Conservation (phyloP, 2,329 filamentous ascomycete species). For the Sporothrix brasiliensis region DNA sequence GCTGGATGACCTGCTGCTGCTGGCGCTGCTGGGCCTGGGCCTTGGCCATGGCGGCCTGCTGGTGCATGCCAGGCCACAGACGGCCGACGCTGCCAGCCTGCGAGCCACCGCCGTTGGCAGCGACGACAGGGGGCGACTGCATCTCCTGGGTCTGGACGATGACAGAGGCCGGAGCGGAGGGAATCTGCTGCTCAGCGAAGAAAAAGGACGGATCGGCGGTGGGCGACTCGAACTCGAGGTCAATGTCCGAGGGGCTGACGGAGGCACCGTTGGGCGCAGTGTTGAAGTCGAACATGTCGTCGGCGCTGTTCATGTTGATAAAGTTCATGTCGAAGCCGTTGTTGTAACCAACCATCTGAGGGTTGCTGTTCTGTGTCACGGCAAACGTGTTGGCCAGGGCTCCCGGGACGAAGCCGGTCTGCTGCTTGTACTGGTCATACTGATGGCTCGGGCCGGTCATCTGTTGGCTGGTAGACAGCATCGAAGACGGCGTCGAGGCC, state of each 20-base stretch:
- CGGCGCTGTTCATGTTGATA: conserved; percentile 58
- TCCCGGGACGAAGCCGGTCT: conserved; percentile 87
- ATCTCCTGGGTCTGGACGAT: conserved; percentile 70
- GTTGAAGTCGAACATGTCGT: conserved; percentile 73
- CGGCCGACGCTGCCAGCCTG: conserved; percentile 63
- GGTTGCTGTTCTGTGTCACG: conserved; percentile 64
- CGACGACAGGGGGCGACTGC: conserved; percentile 48
- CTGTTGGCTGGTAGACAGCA: conserved; percentile 58
- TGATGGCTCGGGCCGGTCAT: conserved; percentile 87
- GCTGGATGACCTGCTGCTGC: conserved; percentile 63
- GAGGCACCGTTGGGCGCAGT: conserved; percentile 63
- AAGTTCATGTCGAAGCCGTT: conserved; percentile 51
- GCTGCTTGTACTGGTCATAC: conserved; percentile 93
- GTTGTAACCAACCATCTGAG: conserved; percentile 57
- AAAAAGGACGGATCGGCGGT: conserved; percentile 64
- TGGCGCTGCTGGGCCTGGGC: conserved; percentile 70
- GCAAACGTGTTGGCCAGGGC: conserved; percentile 79
- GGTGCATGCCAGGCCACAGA: conserved; percentile 92
- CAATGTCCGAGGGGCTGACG: conserved; percentile 65
- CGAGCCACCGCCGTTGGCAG: conserved; percentile 46
- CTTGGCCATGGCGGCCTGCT: conserved; percentile 79
- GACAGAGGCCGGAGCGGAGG: conserved; percentile 42
- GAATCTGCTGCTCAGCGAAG: conserved; percentile 50
- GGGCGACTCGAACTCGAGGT: conserved; percentile 68
- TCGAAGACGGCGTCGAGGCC: conserved; percentile 53